These are phyloP conservation scores for Venustampulla echinocandica DNA, from an alignment of 495 filamentous ascomycete species.

Conservation along the genomic window DNA sequence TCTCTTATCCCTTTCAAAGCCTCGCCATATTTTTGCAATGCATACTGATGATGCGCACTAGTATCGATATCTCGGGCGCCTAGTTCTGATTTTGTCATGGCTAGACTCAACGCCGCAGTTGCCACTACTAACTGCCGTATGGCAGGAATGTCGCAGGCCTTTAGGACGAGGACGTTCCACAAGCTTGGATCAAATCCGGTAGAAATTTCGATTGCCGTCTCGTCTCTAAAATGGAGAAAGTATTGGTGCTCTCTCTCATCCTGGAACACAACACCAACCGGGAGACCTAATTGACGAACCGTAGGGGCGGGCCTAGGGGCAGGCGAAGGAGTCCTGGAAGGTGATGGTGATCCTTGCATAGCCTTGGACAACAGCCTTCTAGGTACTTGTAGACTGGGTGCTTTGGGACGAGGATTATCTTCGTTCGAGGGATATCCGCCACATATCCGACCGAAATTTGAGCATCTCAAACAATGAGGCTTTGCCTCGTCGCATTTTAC, in stretches of 20 bases:
- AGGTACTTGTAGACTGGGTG: not conserved
- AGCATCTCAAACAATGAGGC: conserved; percentile 32
- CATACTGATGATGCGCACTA: conserved; percentile 14
- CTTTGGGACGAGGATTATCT: conserved; percentile 4
- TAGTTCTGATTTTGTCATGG: not conserved
- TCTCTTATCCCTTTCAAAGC: conserved; percentile 13
- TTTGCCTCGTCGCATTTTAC: conserved; percentile 38
- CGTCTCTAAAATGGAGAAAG: conserved; percentile 17
- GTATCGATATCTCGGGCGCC: not conserved
- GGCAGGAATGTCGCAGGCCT: conserved; percentile 9
- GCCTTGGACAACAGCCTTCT: conserved; percentile 13
- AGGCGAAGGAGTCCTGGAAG: not conserved
- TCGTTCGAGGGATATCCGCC: conserved; percentile 29
- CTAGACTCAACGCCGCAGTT: conserved; percentile 13
- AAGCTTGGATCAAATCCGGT: conserved; percentile 9
- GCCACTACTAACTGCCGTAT: conserved; percentile 10
- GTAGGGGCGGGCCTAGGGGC: not conserved
- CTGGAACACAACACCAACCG: conserved; percentile 6
- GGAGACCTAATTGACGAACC: not conserved
- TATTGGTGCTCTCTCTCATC: conserved; percentile 14
- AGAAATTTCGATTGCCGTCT: conserved; percentile 13
- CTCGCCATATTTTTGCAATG: conserved; percentile 15
- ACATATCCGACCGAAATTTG: conserved; percentile 30
- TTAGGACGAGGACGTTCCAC: conserved; percentile 12
- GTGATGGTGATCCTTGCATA: not conserved